Conservation (phyloP, 2,329 filamentous ascomycete genomes). For the Penicillium vulpinum region DNA sequence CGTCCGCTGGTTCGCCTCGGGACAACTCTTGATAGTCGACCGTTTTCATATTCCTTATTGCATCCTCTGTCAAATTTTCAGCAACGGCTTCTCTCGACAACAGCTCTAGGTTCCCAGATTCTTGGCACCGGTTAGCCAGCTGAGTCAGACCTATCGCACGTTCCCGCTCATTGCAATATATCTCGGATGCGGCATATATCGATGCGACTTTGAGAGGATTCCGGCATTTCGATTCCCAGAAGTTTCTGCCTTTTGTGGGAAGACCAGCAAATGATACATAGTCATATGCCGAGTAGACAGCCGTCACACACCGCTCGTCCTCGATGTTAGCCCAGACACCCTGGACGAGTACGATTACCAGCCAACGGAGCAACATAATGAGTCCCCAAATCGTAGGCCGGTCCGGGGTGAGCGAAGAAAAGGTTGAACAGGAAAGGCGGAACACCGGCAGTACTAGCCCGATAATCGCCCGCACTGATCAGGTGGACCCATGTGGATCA, state of each 20-base stretch:
- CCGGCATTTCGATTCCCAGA: slow-evolving; percentile 32
- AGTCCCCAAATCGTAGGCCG: neutral
- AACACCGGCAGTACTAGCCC: slow-evolving; percentile 5
- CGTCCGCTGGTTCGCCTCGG: slow-evolving; percentile 16
- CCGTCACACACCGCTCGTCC: slow-evolving; percentile 36
- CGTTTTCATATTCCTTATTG: slow-evolving; percentile 33
- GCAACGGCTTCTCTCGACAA: slow-evolving; percentile 31
- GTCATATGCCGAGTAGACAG: slow-evolving; percentile 34
- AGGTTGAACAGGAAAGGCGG: slow-evolving; percentile 11
- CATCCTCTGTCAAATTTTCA: slow-evolving; percentile 35
- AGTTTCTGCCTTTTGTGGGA: slow-evolving; percentile 17
- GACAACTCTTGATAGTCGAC: slow-evolving; percentile 35
- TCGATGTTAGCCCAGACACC: slow-evolving; percentile 10
- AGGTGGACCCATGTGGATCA: slow-evolving; percentile 8
- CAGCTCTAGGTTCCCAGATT: slow-evolving; percentile 27
- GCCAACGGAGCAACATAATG: slow-evolving; percentile 24
- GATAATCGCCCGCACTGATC: slow-evolving; percentile 18
- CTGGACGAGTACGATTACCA: slow-evolving; percentile 16
- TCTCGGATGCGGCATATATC: slow-evolving; percentile 37
- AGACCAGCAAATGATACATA: slow-evolving; percentile 33
- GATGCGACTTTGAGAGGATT: slow-evolving; percentile 37
- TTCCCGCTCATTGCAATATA: slow-evolving; percentile 33
- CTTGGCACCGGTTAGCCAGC: slow-evolving; percentile 23
- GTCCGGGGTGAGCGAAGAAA: neutral
- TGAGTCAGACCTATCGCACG: slow-evolving; percentile 25